phyloP scores from a whole-genome alignment of 768 basidiomycete genomes.

The Suillus placidus region DNA sequence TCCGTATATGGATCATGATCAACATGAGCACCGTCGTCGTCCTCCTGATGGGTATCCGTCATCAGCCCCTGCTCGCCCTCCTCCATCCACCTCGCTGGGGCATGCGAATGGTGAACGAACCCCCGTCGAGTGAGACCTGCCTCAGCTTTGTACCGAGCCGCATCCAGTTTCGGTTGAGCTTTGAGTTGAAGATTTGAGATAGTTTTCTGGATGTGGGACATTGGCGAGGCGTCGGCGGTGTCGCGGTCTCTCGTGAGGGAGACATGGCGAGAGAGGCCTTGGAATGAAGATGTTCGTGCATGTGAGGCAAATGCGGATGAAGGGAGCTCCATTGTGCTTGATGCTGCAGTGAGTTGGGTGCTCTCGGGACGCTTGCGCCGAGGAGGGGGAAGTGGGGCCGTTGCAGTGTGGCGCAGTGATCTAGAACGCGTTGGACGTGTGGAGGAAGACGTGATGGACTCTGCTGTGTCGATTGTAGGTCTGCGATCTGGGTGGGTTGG shows the following conservation, averaged over 20 bases:
- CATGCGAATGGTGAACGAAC: constrained; percentile 46
- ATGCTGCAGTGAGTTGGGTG: constrained; percentile 46
- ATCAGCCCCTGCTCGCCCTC: constrained; percentile 44
- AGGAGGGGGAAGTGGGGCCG: constrained; percentile 46
- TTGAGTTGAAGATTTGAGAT: constrained; percentile 40
- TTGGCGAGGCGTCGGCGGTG: constrained; percentile 33
- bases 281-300: constrained; percentile 23
- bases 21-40: constrained; percentile 22
- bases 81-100: constrained; percentile 29
- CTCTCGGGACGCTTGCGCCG: constrained; percentile 65
- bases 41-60: constrained; percentile 37
- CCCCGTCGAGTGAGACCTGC: constrained; percentile 65
- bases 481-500: constrained; percentile 63
- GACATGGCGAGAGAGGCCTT: constrained; percentile 40
- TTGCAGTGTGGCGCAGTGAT: constrained; percentile 52
- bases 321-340: constrained; percentile 18
- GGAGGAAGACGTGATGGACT: constrained; percentile 30
- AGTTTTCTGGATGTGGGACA: constrained; percentile 48
- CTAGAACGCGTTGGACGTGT: constrained; percentile 54
- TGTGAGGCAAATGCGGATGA: constrained; percentile 11
- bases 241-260: constrained; percentile 36
- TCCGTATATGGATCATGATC: constrained; percentile 23
- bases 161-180: constrained; percentile 58
- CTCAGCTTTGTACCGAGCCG: constrained; percentile 71
- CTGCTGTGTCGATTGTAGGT: constrained; percentile 27